phyloP scores from a whole-genome alignment of 2,329 filamentous ascomycete genomes.

The Meredithiella fracta region DNA sequence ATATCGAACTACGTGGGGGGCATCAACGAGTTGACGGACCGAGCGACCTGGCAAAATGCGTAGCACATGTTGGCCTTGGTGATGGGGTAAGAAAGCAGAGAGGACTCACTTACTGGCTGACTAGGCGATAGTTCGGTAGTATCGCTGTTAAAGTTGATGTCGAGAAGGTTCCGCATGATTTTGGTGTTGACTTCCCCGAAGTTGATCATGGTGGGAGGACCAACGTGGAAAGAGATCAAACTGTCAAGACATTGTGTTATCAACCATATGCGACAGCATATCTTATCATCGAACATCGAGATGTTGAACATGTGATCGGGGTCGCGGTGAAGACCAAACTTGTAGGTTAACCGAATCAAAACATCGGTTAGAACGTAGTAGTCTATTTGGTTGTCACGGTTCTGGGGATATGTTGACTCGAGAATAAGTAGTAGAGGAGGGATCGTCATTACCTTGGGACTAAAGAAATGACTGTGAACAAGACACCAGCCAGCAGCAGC shows the following conservation, averaged over 20 bases:
- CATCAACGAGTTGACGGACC: conserved; percentile 32
- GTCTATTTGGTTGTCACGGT: conserved; percentile 34
- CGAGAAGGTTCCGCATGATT: conserved; percentile 44
- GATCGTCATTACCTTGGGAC: conserved; percentile 31
- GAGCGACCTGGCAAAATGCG: conserved; percentile 34
- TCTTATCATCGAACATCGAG: conserved; percentile 36
- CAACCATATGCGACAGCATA: conserved; percentile 37
- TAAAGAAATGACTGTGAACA: conserved; percentile 32
- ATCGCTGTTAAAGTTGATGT: conserved; percentile 47
- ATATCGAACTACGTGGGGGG: conserved; percentile 33
- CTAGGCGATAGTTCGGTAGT: conserved; percentile 36
- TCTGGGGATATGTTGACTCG: conserved; percentile 37
- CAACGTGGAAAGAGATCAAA: conserved; percentile 50
- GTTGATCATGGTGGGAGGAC: conserved; percentile 49
- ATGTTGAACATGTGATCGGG: conserved; percentile 34
- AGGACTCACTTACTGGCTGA: conserved; percentile 42
- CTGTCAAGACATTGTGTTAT: conserved; percentile 42
- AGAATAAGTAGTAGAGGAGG: conserved; percentile 35
- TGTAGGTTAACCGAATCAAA: conserved; percentile 37
- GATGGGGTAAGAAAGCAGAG: conserved; percentile 38
- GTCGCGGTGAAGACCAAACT: conserved; percentile 43
- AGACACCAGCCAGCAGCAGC: conserved; percentile 36
- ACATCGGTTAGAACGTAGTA: conserved; percentile 37
- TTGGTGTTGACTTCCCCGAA: conserved; percentile 46
- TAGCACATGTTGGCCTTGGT: conserved; percentile 32